Conservation (phyloP, 768 basidiomycete species). For the Kondoa malvinella region DNA sequence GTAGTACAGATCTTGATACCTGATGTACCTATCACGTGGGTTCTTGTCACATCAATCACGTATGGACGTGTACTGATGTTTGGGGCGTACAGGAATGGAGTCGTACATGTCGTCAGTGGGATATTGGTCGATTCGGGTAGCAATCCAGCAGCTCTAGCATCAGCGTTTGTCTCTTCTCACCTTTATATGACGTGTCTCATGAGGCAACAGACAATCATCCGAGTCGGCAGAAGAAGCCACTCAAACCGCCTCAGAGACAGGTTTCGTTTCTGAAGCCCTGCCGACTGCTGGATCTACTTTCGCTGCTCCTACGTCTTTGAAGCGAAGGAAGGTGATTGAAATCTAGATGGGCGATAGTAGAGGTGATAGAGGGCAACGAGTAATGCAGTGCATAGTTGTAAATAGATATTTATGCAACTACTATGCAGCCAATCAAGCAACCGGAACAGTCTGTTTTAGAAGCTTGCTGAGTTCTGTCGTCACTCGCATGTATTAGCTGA, state of each 20-base stretch:
- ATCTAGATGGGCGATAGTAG: no score
- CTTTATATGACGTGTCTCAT: no score
- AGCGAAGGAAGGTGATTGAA: background rate
- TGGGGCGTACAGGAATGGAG: background rate
- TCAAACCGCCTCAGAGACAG: background rate
- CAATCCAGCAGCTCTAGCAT: background rate
- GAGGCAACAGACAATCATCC: background rate
- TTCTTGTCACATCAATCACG: background rate
- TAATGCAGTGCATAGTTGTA: no score
- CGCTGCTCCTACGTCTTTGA: background rate
- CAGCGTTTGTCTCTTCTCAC: background rate
- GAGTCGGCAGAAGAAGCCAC: background rate
- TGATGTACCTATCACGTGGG: background rate
- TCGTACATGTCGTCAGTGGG: background rate
- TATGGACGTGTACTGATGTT: background rate
- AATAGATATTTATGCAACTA: background rate
- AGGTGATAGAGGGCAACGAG: no score
- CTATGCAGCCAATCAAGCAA: background rate
- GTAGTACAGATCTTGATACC: background rate
- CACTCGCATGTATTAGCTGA: background rate
- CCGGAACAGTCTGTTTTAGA: background rate
- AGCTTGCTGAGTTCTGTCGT: constrained; percentile 6
- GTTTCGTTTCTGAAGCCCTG: background rate
- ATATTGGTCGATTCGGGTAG: background rate
- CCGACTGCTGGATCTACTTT: background rate